Base-by-base conservation (phyloP, 1,284 basidiomycete species). In the Melampsora allii-populina region DNA sequence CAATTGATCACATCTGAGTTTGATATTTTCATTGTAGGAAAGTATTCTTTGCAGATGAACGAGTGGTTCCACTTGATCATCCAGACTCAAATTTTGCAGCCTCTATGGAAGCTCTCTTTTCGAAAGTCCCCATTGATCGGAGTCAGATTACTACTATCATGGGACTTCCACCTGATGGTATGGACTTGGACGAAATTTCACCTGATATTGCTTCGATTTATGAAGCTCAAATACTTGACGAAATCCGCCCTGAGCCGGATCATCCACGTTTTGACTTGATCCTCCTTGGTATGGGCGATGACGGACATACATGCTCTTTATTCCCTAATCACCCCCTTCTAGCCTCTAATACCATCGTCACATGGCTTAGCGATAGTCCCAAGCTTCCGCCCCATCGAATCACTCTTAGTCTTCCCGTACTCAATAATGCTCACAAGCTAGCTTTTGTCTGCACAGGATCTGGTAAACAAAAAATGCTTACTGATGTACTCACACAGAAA, bases 181-280 rank as follows among this genome's bases (percentile, higher is more conserved):
- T 94, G 80, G 92, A 94, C 82, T 88, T 94, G 78, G 93, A 96
- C 81, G 88, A 89, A 24, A 69, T 69, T 81, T 86, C 94, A 19
- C 91, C 94, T 80, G 92, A 94, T 82, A 88, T 95, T 78, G 84
- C 91, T 5, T 93, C 96, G 81, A 88, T 89, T 21, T 98, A 98
- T 83, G 94, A 98, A 84, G 89, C 93, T 82, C 87, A 91, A 83
- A 89, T 98, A 78, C 92, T 97, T 77, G 85, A 83, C 75, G 80
- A 81, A 60, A 69, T 69, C 61, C 36, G 31, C 61, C 67, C 10
- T 39, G 76, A 78, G 27, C 80, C 81, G 17, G 64, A 81, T 3
- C 78, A 79, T 67, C 81, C 81, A 3, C 79, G 81, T 33, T 82
- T 82, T 33, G 81, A 82, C 63, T 76, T 82, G 10, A 81, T 82